These are phyloP conservation scores for Arthroderma uncinatum DNA, from an alignment of 2,329 filamentous ascomycete species.

Conservation along the genomic window DNA sequence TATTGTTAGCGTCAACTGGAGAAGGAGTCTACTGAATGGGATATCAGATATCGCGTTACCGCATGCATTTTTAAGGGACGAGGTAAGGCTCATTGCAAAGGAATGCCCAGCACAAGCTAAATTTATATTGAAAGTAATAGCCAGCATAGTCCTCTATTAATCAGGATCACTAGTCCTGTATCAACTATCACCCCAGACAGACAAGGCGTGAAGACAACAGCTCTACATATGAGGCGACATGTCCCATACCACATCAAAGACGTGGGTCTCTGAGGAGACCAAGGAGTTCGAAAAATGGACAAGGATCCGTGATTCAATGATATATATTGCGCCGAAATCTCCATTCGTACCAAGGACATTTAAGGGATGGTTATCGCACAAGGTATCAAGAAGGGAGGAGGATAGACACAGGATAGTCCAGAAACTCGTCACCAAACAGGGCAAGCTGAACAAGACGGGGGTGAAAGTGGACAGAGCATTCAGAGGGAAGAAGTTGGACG, in stretches of 20 bases:
- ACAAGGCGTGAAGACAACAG: neutral
- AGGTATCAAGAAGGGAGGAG: slow-evolving; percentile 13
- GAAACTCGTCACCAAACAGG: neutral
- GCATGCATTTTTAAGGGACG: neutral
- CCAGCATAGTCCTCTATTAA: neutral
- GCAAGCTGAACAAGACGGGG: slow-evolving; percentile 2
- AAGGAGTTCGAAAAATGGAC: slow-evolving; percentile 21
- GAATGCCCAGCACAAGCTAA: neutral
- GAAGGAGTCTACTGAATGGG: neutral
- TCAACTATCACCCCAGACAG: neutral
- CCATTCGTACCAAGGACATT: slow-evolving; percentile 20
- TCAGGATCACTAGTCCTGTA: neutral
- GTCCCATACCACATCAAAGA: slow-evolving; percentile 21
- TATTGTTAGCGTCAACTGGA: neutral
- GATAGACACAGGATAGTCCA: slow-evolving; percentile 7
- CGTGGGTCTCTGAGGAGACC: slow-evolving; percentile 21
- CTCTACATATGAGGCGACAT: slow-evolving; percentile 5
- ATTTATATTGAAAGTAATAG: neutral
- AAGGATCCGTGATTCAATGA: slow-evolving; percentile 18
- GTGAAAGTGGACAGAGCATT: slow-evolving; percentile 13
- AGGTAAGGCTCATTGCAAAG: neutral
- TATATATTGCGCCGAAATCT: slow-evolving; percentile 19
- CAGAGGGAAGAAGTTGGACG: slow-evolving; percentile 17
- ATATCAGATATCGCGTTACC: neutral
- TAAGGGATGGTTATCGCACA: slow-evolving; percentile 19